Conservation (phyloP, 2,329 filamentous ascomycete genomes). For the Xylaria sp. region DNA sequence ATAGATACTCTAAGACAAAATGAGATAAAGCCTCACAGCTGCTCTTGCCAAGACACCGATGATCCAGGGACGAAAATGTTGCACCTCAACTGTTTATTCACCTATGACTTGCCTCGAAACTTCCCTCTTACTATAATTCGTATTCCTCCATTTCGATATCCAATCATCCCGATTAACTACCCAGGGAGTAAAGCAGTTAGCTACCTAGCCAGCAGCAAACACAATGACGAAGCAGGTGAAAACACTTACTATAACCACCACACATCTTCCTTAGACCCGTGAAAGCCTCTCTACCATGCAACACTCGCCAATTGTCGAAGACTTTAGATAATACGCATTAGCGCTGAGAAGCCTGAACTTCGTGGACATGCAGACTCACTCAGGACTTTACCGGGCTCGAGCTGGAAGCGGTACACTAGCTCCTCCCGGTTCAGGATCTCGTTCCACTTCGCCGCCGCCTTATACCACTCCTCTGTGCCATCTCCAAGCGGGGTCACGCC, state of each 20-base stretch:
- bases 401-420: conserved; percentile 79
- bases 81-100: not conserved
- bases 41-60: too few species aligned
- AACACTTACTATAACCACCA: conserved; percentile 81
- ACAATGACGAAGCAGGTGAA: not conserved
- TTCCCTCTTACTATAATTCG: conserved; percentile 62
- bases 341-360: too few species aligned
- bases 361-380: conserved; percentile 66
- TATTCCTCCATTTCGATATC: conserved; percentile 75
- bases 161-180: conserved; percentile 70
- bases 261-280: conserved; percentile 86
- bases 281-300: conserved; percentile 86
- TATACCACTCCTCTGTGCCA: conserved; percentile 71
- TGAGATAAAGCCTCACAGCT: too few species aligned
- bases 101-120: conserved; percentile 47
- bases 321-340: conserved; percentile 50
- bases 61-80: not conserved
- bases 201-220: too few species aligned
- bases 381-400: conserved; percentile 77
- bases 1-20: too few species aligned
- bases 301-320: conserved; percentile 94
- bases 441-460: conserved; percentile 77
- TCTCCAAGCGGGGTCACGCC: conserved; percentile 66
- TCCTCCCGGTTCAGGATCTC: conserved; percentile 67
- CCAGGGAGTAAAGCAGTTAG: too few species aligned